Base-by-base conservation (phyloP, 192 early-diverging fungal species). In the Funneliformis geosporum region DNA sequence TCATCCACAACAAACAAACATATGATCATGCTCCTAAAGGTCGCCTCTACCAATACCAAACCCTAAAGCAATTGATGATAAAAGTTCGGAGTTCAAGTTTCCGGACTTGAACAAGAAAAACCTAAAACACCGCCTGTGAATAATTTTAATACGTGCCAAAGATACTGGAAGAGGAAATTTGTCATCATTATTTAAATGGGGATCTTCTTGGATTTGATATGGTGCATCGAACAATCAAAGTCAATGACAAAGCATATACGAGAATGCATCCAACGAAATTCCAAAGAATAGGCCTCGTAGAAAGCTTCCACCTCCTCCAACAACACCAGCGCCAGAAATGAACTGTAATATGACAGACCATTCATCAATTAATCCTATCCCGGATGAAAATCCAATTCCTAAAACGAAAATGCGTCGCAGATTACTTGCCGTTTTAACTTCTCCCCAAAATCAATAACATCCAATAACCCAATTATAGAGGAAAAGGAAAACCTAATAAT, bases 131-230 rank as follows among this genome's bases (percentile, higher is more conserved):
- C 66, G 9, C 61, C 61, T 59, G 55, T 18, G 12, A 59, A 12
- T 4, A 59, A 12, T 11, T 27, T 5, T 65, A 25, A 65, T 65
- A 27, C 27, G 11, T 33, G 33, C 1, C 18, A 16, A 38, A 2
- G 18, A 8, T 21, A 8, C 5, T 60, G 55, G 27, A 18, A 33
- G 23, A 39, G 73, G 25, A 40, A 60, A 55, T 75, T 75, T 75
- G 8, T 75, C 73, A 40, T 21, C 73, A 55, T 55, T 75, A 40
- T 75, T 75, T 18, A 75, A 61, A 75, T 75, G 73, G 73, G 73
- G 73, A 7, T 39, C 55, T 3, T 75, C 73, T 40, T 75, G 27
- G 47, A 75, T 75, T 9, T 59, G 73, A 21, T 75, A 75, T 39
- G 42, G 12, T 50, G 71, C n/a, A 27, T 44, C 40, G 12, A 4